Base-by-base conservation (phyloP, 345 rosid genomes). In the Rhodamnia rubescens region DNA sequence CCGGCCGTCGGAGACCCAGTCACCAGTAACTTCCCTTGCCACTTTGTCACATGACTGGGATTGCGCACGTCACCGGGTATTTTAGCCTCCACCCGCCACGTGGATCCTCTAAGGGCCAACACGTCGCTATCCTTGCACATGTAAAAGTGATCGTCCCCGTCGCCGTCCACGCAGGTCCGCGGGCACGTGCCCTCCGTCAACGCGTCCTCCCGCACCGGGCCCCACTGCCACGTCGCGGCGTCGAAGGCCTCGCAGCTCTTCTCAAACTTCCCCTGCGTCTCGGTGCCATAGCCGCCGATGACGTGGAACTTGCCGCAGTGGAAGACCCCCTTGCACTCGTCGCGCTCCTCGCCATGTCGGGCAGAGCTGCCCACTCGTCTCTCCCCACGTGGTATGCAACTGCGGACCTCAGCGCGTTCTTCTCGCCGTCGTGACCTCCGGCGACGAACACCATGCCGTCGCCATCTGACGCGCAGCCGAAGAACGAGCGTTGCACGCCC, bases 291-390 rank as follows among this genome's bases (percentile, higher is more conserved):
- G 3, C 99, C 99, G 9, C 98, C 94, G 26, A 95, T 88, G 90
- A 91, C 98, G 59, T 90, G 95, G 91, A 95, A 90, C 87, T 57
- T 93, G 89, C 97, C 96, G 32, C 85, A 53, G 15, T 86, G 91
- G 92, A 93, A 94, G 4, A 94, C 29, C 0, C 90, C 95, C 82
- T 90, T 88, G 86, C 98, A 95, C 84, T 95, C 99, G 47, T 95
- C 98, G 14, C 99, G 93, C 82, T 93, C 93, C 81, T 88, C 22
- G 90, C 88, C 99, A 97, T 94, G 90, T 95, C 92, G 13, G 98
- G 96, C 75, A 95, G 51, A 29, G 42, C 75, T 0, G 36, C 8
- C 98, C 99, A 97, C 88, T 83, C 87, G 47, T 97, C 88, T 29
- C 80, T 89, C 1, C 61, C 90, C 91, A 92, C 95, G 85, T 93